Percentiles rank a stretch among this genome's conserved stretches.
phyloP scores from a whole-genome alignment of 768 basidiomycete genomes.

The Boletellus ananas region DNA sequence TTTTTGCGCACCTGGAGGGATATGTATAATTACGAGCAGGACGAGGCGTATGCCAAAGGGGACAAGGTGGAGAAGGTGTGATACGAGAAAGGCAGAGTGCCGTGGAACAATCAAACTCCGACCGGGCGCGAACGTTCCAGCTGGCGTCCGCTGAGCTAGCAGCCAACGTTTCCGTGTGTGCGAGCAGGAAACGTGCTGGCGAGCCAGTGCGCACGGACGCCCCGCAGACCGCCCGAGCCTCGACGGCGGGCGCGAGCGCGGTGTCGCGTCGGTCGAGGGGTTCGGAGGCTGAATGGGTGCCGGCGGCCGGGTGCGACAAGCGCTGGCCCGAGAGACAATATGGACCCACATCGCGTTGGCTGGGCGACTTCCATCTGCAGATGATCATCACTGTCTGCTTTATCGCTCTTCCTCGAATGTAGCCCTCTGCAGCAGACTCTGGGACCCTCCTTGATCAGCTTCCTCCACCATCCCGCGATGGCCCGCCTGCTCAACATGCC shows the following conservation, averaged over 20 bases:
- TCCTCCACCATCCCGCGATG: constrained; percentile 10
- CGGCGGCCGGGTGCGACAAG: background rate
- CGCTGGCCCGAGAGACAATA: background rate
- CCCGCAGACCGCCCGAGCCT: background rate
- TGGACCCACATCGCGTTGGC: constrained; percentile 12
- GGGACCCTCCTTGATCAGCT: background rate
- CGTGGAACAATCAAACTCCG: constrained; percentile 34
- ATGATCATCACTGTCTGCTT: background rate
- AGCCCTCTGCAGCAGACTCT: background rate
- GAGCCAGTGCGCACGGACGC: background rate
- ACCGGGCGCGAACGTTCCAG: constrained; percentile 31
- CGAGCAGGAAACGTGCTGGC: background rate
- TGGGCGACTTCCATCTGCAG: constrained; percentile 9
- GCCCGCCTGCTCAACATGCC: background rate
- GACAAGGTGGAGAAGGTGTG: constrained; percentile 36
- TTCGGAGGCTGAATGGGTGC: constrained; percentile 16
- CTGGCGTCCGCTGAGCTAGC: constrained; percentile 6
- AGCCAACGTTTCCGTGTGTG: background rate
- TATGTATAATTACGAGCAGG: constrained; percentile 19
- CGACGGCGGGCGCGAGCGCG: background rate
- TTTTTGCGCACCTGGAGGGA: constrained; percentile 24
- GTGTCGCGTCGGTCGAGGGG: background rate
- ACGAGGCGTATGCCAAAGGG: constrained; percentile 27
- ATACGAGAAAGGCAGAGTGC: constrained; percentile 28
- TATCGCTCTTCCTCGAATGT: constrained; percentile 4